A percentile compares a stretch with the other conserved stretches of the same genome.
Conservation (phyloP, 148 eudicot genomes). For the Linanthus parryae region DNA sequence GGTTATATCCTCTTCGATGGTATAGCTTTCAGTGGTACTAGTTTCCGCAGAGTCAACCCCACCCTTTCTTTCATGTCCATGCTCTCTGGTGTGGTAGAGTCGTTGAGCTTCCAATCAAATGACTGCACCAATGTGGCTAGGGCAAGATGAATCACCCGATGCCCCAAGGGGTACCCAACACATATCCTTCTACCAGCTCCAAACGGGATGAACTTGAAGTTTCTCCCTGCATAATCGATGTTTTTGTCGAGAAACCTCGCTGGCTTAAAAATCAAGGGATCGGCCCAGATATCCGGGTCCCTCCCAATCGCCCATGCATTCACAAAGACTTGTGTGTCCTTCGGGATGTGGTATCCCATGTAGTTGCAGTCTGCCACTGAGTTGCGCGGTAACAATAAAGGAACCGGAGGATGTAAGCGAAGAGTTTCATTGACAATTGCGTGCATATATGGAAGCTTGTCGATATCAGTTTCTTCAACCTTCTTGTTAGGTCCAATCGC, state of each 20-base stretch:
- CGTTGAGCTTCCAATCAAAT: conserved; percentile 8
- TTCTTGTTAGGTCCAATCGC: not conserved
- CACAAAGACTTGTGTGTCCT: conserved; percentile 5
- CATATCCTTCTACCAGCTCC: conserved; percentile 13
- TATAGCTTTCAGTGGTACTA: conserved; percentile 10
- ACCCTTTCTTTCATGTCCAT: conserved; percentile 6
- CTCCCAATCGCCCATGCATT: conserved; percentile 13
- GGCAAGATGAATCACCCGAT: conserved; percentile 1
- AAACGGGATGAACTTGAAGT: conserved; percentile 7
- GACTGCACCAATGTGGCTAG: conserved; percentile 7
- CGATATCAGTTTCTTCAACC: conserved; percentile 8
- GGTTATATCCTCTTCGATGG: no score
- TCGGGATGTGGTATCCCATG: conserved; percentile 3
- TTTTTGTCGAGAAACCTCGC: not conserved
- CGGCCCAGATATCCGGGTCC: conserved; percentile 7
- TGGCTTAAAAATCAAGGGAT: conserved; percentile 4
- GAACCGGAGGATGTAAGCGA: no score
- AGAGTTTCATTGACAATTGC: no score
- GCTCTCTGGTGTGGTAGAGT: not conserved
- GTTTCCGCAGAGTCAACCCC: conserved; percentile 18
- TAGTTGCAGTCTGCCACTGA: conserved; percentile 1
- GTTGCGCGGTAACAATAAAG: conserved; percentile 1
- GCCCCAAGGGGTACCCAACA: conserved; percentile 4
- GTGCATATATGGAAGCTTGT: no score
- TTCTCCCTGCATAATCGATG: conserved; percentile 2